phyloP scores from a whole-genome alignment of 352 stramenopile genomes.

The Lagenidium giganteum region DNA sequence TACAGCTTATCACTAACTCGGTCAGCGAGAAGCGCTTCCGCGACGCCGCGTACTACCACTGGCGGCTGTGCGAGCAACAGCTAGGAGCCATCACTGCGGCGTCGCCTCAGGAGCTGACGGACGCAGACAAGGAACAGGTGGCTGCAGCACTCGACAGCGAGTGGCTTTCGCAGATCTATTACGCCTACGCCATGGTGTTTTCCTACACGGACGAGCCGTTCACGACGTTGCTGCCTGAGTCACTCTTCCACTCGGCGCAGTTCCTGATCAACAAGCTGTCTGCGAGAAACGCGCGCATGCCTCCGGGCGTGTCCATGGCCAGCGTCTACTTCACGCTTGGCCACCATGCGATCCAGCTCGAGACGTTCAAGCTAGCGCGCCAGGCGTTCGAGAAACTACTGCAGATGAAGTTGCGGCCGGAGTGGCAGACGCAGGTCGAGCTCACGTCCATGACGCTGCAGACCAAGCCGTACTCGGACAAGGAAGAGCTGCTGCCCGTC shows the following conservation, averaged over 20 bases:
- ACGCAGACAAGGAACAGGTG: constrained; percentile 25
- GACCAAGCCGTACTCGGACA: constrained; percentile 90
- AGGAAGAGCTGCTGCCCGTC: constrained; percentile 90
- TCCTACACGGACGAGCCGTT: constrained; percentile 94
- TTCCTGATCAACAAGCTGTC: constrained; percentile 93
- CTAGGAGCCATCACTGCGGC: constrained; percentile 31
- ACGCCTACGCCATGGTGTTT: constrained; percentile 91
- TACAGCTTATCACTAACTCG: constrained; percentile 86
- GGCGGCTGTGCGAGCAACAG: constrained; percentile 84
- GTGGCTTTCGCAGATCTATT: constrained; percentile 88
- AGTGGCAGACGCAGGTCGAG: constrained; percentile 88
- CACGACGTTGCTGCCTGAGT: constrained; percentile 87
- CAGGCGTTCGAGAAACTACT: constrained; percentile 92
- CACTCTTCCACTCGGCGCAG: constrained; percentile 89
- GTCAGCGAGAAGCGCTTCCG: constrained; percentile 83
- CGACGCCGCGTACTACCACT: constrained; percentile 92
- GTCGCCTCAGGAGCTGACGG: constrained; percentile 13
- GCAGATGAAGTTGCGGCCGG: constrained; percentile 79
- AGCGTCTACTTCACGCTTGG: constrained; percentile 94
- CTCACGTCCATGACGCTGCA: constrained; percentile 91
- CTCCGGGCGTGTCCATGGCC: constrained; percentile 83
- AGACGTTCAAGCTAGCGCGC: constrained; percentile 91
- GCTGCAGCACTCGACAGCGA: constrained; percentile 55
- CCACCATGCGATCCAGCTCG: constrained; percentile 87
- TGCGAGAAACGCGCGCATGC: constrained; percentile 31